A percentile compares a stretch with the other conserved stretches of the same genome.
Evolutionary conservation across 345 rosid species (phyloP).

Genomic region (Raphanus sativus): DNA sequence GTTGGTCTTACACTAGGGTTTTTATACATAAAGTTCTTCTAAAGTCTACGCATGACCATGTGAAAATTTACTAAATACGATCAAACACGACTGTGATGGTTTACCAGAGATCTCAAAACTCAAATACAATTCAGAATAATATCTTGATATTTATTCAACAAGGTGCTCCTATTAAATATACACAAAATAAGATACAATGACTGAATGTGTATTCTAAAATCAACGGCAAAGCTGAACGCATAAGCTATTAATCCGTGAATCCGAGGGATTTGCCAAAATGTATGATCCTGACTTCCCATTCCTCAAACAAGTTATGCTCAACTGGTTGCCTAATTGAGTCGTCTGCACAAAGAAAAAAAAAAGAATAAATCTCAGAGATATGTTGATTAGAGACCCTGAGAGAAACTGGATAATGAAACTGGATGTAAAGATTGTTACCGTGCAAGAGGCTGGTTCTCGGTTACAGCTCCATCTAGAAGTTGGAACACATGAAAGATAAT

Average conservation of each 20-base stretch:
- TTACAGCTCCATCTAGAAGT: constrained; percentile 89
- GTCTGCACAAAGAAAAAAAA: constrained; percentile 51
- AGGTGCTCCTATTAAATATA: constrained; percentile 1
- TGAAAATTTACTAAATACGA: background rate
- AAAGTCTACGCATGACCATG: background rate
- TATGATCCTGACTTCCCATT: constrained; percentile 55
- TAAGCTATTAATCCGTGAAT: constrained; percentile 52
- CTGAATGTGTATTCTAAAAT: constrained; percentile 8
- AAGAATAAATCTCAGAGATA: background rate
- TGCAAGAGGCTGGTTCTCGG: constrained; percentile 60
- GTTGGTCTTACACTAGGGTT: too few relatives aligned
- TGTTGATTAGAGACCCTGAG: background rate
- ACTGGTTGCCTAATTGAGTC: constrained; percentile 57
- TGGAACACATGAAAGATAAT: constrained; percentile 88
- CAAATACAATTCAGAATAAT: background rate
- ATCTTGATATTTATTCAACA: constrained; percentile 17
- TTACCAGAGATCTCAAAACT: background rate
- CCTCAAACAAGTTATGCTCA: constrained; percentile 67
- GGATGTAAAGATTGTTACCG: constrained; percentile 41
- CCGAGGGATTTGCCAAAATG: constrained; percentile 44
- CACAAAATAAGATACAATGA: constrained; percentile 23
- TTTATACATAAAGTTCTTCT: background rate
- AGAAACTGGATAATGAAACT: background rate
- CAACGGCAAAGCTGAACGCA: constrained; percentile 64
- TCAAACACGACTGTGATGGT: background rate